A percentile compares a stretch with the other conserved stretches of the same genome.
phyloP scores from a whole-genome alignment of 1,284 basidiomycete species.

The Microbotryomycetes sp. region DNA sequence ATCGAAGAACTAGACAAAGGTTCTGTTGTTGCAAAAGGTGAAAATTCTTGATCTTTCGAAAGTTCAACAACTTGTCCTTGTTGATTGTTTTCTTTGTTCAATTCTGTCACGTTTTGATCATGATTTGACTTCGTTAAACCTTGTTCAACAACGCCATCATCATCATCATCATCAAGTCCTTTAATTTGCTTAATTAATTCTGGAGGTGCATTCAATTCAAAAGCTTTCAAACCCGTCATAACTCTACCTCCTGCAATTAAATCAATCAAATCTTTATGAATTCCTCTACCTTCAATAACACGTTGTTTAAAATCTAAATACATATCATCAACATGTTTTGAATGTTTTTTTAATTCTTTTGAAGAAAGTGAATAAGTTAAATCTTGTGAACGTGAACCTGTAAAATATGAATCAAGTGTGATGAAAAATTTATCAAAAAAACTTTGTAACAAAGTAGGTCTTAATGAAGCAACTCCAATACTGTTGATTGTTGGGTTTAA shows the following conservation, averaged over 20 bases:
- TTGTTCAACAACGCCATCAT: slow-evolving; percentile 13
- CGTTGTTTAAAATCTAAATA: slow-evolving; percentile 40
- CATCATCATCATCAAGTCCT: slow-evolving; percentile 32
- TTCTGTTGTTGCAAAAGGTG: slow-evolving; percentile 31
- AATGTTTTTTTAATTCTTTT: slow-evolving; percentile 39
- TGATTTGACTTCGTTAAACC: neutral
- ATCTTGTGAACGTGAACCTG: slow-evolving; percentile 42
- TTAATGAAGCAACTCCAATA: slow-evolving; percentile 42
- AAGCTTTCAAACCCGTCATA: slow-evolving; percentile 45
- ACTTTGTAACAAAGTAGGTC: slow-evolving; percentile 43
- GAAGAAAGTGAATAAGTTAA: slow-evolving; percentile 40
- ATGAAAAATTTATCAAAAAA: slow-evolving; percentile 45
- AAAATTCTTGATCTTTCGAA: slow-evolving; percentile 31
- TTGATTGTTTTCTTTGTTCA: no score
- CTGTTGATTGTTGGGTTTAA: no score
- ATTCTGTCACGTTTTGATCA: neutral
- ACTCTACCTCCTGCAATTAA: slow-evolving; percentile 45
- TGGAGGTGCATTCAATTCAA: slow-evolving; percentile 37
- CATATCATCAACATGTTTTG: slow-evolving; percentile 42
- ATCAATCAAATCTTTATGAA: slow-evolving; percentile 42
- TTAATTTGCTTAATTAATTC: slow-evolving; percentile 32
- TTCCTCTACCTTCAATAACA: slow-evolving; percentile 43
- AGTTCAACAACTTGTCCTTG: slow-evolving; percentile 24
- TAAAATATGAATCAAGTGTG: slow-evolving; percentile 44
- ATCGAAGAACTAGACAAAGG: neutral